Conservation (phyloP, 331 rosid species). For the Malus hybrid region DNA sequence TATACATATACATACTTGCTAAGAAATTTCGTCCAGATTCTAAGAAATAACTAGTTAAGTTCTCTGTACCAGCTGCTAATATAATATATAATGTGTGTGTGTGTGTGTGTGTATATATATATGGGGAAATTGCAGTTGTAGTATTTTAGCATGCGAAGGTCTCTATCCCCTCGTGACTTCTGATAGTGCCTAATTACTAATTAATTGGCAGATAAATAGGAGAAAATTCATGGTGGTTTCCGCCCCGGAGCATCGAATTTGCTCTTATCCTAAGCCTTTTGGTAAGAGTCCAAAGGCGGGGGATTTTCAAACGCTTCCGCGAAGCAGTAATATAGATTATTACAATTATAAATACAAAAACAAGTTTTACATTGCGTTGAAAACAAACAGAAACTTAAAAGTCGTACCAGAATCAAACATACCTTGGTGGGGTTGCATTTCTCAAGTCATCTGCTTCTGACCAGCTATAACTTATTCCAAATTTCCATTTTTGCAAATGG, state of each 20-base stretch:
- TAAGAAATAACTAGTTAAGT: no score
- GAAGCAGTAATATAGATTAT: no score
- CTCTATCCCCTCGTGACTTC: no score
- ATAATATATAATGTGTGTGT: no score
- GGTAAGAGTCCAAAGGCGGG: no score
- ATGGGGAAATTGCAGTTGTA: no score
- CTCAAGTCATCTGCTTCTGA: conserved; percentile 1
- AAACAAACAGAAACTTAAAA: neutral
- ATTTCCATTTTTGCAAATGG: neutral
- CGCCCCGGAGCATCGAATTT: neutral
- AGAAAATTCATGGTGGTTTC: neutral
- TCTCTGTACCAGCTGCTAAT: no score
- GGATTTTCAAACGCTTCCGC: no score
- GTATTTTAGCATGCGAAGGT: no score
- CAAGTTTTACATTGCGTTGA: neutral
- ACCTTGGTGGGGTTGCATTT: neutral
- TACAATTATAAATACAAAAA: neutral
- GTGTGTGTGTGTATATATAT: no score
- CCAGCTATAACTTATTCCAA: neutral
- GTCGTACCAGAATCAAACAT: neutral
- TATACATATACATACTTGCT: neutral
- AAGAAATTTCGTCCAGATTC: neutral
- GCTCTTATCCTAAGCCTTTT: no score
- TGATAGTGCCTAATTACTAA: no score
- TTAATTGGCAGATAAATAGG: neutral